Evolutionary conservation across 495 filamentous ascomycete species (phyloP), one percentile per base, ranked within the genome.

Genomic region (Schizothecium vesticola): DNA sequence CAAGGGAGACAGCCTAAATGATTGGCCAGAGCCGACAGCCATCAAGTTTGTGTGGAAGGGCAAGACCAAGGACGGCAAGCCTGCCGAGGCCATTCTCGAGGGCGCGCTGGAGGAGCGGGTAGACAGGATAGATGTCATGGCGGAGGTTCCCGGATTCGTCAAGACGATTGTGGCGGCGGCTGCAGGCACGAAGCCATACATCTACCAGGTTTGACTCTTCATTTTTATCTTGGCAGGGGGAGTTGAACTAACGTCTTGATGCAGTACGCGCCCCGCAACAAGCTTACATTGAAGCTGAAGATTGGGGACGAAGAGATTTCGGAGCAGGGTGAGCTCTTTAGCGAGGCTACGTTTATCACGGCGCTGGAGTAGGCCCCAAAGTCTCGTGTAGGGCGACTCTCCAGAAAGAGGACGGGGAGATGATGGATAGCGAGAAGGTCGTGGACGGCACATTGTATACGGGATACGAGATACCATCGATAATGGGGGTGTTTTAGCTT

Each of bases 91-190:
- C 9, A 80, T 83, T 29, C 72, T 97, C 11, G 87, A 90, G 69
- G 91, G 90, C 11, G 72, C 80, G 13, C 81, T 97, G 12, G 91
- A 88, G n/a, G 80, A 86, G 26, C 86, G 86, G 59, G 76, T 91
- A 29, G 96, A 99, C 77, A 88, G 92, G 69, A 87, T 99, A 61
- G 96, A 99, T 78, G 90, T 99, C 65, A 96, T 99, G 94, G 92
- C 89, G 10, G 92, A 99, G 76, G 91, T 98, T 61, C 95, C 95
- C 3, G 91, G 91, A 29, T 96, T 99, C 73, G 89, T 99, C 74
- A 99, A 98, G 87, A 87, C 85, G 61, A 91, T 99, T 77, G 92
- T 96, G 12, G 91, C 90, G 55, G 88, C 85, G 57, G 92, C 94
- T 56, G 92, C 88, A 3, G 95, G 95, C 69, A 94, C 95, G 23